phyloP scores from a whole-genome alignment of 441 rosid genomes.

The Bruguiera hainesii region DNA sequence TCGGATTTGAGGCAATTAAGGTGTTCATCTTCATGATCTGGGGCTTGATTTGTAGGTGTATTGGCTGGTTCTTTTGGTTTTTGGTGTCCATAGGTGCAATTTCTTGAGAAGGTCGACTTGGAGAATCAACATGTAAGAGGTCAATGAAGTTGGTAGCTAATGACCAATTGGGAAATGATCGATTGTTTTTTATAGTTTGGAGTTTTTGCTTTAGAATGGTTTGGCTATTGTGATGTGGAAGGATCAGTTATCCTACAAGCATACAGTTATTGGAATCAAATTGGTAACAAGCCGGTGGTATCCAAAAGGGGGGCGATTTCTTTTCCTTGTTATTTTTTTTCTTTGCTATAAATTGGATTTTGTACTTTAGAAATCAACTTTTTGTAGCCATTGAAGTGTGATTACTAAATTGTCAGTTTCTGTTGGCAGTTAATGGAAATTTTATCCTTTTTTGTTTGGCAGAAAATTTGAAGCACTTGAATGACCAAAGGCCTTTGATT shows the following conservation, averaged over 20 bases:
- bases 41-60: constrained; percentile 16
- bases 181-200: not conserved
- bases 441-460: not conserved
- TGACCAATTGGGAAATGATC: constrained; percentile 5
- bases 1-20: constrained; percentile 30
- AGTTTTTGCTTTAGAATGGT: too few species aligned
- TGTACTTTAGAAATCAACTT: constrained; percentile 9
- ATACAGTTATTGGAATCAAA: constrained; percentile 3
- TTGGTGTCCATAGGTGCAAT: not conserved
- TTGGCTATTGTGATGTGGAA: not conserved
- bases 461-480: constrained; percentile 5
- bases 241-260: not conserved
- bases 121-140: not conserved
- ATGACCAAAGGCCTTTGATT: not conserved
- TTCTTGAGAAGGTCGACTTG: not conserved
- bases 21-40: constrained; percentile 12
- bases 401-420: constrained; percentile 11
- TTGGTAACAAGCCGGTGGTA: constrained; percentile 2
- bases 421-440: not conserved
- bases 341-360: not conserved
- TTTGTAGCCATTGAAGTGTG: constrained; percentile 10
- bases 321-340: not conserved
- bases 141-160: constrained; percentile 1
- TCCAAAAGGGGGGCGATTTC: constrained; percentile 13
- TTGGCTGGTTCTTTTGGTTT: not conserved